Evolutionary conservation across 2,329 filamentous ascomycete species (phyloP).

Genomic region (Amauroascus niger): DNA sequence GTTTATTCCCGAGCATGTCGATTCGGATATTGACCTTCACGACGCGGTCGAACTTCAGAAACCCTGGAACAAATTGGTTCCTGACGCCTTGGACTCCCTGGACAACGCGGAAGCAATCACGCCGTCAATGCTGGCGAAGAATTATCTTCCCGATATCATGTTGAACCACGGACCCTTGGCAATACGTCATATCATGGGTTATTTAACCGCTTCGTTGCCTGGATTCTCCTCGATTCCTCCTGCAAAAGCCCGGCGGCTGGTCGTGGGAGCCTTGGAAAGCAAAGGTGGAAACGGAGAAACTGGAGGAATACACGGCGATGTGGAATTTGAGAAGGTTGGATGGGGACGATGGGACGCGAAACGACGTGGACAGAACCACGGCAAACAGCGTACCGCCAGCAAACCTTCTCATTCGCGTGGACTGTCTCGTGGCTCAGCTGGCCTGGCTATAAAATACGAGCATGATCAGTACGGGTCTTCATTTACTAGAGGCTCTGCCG

Average conservation of each 20-base stretch:
- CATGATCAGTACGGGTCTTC: constrained; percentile 48
- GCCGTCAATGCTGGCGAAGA: constrained; percentile 71
- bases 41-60: constrained; percentile 51
- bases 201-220: constrained; percentile 83
- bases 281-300: constrained; percentile 49
- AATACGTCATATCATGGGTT: constrained; percentile 91
- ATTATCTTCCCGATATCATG: constrained; percentile 84
- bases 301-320: constrained; percentile 48
- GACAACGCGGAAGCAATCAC: constrained; percentile 79
- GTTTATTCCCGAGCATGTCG: constrained; percentile 47
- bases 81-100: constrained; percentile 41
- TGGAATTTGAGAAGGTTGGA: constrained; percentile 79
- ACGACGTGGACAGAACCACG: constrained; percentile 53
- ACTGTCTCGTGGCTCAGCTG: constrained; percentile 31
- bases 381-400: constrained; percentile 19
- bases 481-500: constrained; percentile 59
- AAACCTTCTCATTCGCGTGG: constrained; percentile 17
- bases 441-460: constrained; percentile 23
- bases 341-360: constrained; percentile 95
- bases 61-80: constrained; percentile 33
- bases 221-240: constrained; percentile 84
- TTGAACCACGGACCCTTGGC: constrained; percentile 81
- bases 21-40: constrained; percentile 80
- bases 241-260: constrained; percentile 78
- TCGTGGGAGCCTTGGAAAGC: constrained; percentile 85